Percentiles rank a stretch among this genome's conserved stretches.
Evolutionary conservation across 2,329 filamentous ascomycete genomes (phyloP).

Genomic region (Hymenoscyphus repandus): DNA sequence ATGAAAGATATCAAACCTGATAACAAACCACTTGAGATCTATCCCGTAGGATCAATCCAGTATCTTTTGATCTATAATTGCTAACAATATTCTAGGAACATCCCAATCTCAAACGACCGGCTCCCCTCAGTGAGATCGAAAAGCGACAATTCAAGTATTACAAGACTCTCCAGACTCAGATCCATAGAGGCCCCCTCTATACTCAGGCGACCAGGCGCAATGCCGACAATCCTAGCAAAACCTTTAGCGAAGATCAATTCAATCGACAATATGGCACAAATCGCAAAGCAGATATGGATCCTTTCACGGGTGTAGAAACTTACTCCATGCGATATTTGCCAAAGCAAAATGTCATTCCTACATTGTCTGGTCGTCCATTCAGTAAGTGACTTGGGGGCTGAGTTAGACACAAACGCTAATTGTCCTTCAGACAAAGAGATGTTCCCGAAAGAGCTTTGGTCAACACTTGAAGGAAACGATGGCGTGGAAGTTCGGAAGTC

Average conservation of each 20-base stretch:
- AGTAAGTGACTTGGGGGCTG: conserved; percentile 36
- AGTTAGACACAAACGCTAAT: background rate
- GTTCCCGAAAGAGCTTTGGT: conserved; percentile 54
- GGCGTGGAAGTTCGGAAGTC: conserved; percentile 19
- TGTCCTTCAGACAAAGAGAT: conserved; percentile 43
- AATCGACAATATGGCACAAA: conserved; percentile 30
- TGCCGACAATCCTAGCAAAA: conserved; percentile 34
- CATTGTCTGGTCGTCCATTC: conserved; percentile 48
- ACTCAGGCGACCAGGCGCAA: conserved; percentile 28
- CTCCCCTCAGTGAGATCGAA: conserved; percentile 40
- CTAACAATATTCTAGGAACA: conserved; percentile 23
- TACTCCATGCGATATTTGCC: conserved; percentile 54
- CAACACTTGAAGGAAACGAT: conserved; percentile 41
- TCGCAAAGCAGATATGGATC: conserved; percentile 45
- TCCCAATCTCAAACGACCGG: conserved; percentile 32
- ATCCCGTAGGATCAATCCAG: conserved; percentile 35
- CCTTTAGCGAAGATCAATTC: conserved; percentile 37
- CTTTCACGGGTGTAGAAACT: conserved; percentile 56
- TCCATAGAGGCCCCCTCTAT: conserved; percentile 57
- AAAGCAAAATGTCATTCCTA: conserved; percentile 49
- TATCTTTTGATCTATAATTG: background rate
- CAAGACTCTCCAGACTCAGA: conserved; percentile 45
- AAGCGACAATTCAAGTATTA: conserved; percentile 43
- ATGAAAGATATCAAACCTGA: conserved; percentile 24
- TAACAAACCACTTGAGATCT: conserved; percentile 40